Percentiles rank a stretch among this genome's conserved stretches.
phyloP scores from a whole-genome alignment of 768 basidiomycete genomes.

The Hydnum rufescens region DNA sequence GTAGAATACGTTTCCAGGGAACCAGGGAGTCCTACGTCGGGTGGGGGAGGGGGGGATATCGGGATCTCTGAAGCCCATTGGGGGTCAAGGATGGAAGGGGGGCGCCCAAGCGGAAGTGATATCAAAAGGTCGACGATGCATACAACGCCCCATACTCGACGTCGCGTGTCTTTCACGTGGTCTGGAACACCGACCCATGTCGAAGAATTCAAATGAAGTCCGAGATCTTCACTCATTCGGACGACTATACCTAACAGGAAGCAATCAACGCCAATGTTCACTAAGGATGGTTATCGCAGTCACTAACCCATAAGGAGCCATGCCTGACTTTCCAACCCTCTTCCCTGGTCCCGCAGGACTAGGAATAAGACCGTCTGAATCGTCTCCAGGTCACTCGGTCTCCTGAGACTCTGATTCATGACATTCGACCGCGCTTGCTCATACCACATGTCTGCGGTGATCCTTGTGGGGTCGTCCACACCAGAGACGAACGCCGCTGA shows the following conservation, averaged over 20 bases:
- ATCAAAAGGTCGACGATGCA: not conserved
- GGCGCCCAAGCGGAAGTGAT: not conserved
- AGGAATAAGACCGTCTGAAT: slow-evolving; percentile 1
- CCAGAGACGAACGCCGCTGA: not conserved
- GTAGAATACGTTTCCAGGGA: not conserved
- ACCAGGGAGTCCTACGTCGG: not conserved
- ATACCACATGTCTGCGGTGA: slow-evolving; percentile 1
- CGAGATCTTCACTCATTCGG: not conserved
- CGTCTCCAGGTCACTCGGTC: not conserved
- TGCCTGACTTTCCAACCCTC: not conserved
- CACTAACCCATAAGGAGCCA: not conserved
- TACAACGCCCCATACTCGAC: slow-evolving; percentile 1
- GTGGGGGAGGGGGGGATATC: not conserved
- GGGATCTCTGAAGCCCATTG: not conserved
- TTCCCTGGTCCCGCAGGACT: not conserved
- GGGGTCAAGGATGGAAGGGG: not conserved
- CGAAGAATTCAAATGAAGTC: not conserved
- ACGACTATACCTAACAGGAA: not conserved
- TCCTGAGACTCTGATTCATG: not conserved
- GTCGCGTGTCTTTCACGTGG: not conserved
- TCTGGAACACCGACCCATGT: not conserved
- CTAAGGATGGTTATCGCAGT: not conserved
- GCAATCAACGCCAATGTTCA: not conserved
- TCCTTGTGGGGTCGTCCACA: not conserved
- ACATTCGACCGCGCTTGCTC: not conserved